Evolutionary conservation across 2,329 filamentous ascomycete genomes (phyloP).

Genomic region (Pseudopyricularia cyperi): DNA sequence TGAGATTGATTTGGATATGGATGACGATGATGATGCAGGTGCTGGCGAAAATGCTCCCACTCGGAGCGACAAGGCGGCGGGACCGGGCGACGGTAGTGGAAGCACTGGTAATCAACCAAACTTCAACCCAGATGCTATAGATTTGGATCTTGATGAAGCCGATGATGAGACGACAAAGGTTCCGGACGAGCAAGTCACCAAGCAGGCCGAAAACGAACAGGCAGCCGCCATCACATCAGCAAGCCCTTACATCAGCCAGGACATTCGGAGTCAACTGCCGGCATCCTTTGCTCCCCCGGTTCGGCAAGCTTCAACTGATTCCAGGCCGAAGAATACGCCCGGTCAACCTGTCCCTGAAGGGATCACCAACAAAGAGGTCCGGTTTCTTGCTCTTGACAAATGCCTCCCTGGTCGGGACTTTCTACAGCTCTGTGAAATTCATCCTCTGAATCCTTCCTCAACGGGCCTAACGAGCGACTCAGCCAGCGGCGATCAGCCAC

Average conservation of each 20-base stretch:
- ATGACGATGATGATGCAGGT: conserved; percentile 31
- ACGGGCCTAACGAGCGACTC: too few species aligned
- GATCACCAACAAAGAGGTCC: conserved; percentile 67
- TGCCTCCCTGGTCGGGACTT: conserved; percentile 70
- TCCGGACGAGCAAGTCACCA: neutral
- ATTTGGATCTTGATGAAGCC: neutral
- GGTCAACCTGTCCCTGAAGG: conserved; percentile 53
- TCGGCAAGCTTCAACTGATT: conserved; percentile 52
- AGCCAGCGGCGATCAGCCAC: conserved; percentile 19
- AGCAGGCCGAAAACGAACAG: neutral
- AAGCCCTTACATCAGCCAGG: conserved; percentile 36
- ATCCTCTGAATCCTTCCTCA: conserved; percentile 23
- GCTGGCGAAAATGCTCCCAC: conserved; percentile 5
- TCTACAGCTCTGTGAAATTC: conserved; percentile 61
- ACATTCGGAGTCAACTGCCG: conserved; percentile 61
- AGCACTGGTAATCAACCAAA: neutral
- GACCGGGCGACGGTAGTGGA: neutral
- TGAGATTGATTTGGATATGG: conserved; percentile 58
- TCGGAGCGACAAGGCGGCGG: neutral
- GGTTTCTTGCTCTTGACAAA: conserved; percentile 87
- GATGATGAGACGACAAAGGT: conserved; percentile 8
- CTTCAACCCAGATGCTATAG: neutral
- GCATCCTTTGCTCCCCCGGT: conserved; percentile 52
- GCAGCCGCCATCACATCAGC: conserved; percentile 6
- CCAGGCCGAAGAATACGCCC: conserved; percentile 56